Percentiles rank a stretch among this genome's conserved stretches.
Evolutionary conservation across 257 asterid species (phyloP).

Genomic region (Ajuga chamaepitys): DNA sequence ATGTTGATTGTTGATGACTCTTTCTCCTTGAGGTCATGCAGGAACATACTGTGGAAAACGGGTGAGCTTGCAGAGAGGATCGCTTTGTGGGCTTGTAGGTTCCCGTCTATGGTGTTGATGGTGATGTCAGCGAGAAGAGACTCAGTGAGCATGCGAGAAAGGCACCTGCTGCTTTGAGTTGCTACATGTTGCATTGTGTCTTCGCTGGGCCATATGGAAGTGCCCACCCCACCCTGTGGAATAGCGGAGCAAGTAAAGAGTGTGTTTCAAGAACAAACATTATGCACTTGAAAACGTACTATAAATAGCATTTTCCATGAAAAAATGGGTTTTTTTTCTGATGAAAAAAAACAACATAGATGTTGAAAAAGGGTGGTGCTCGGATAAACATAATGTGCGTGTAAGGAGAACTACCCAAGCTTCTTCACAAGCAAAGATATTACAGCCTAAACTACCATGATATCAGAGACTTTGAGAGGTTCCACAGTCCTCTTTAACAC

Average conservation of each 20-base stretch:
- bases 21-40: slow-evolving; percentile 74
- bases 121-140: slow-evolving; percentile 72
- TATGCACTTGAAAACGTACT: not conserved
- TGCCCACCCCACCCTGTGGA: slow-evolving; percentile 66
- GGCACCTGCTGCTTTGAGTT: slow-evolving; percentile 61
- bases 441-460: no score
- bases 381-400: no score
- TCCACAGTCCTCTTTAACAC: no score
- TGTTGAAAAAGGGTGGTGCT: no score
- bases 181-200: slow-evolving; percentile 41
- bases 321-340: no score
- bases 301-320: no score
- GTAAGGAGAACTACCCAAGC: no score
- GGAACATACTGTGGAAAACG: slow-evolving; percentile 83
- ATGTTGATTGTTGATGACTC: slow-evolving; percentile 69
- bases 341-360: no score
- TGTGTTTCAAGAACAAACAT: not conserved
- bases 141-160: slow-evolving; percentile 77
- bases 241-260: slow-evolving; percentile 1
- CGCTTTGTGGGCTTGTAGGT: slow-evolving; percentile 66
- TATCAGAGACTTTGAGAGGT: no score
- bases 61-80: slow-evolving; percentile 84
- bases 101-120: slow-evolving; percentile 71
- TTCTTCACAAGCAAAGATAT: no score
- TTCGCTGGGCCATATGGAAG: slow-evolving; percentile 65